A percentile compares a stretch with the other conserved stretches of the same genome.
Evolutionary conservation across 78 protist genomes (phyloP).

Genomic region (Cavenderia fasciculata): DNA sequence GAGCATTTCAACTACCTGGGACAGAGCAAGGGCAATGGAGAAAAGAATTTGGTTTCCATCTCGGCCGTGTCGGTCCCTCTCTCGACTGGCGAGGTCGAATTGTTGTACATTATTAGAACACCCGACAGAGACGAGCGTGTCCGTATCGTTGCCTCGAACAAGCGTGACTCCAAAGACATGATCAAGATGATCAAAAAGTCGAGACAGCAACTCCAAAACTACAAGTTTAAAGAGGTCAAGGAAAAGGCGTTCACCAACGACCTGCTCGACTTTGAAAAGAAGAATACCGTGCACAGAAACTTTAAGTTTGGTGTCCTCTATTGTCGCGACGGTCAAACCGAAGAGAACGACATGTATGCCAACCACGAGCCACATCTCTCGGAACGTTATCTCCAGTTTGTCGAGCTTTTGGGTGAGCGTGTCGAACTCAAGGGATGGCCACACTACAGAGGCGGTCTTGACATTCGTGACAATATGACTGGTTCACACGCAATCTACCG

Average conservation of each 20-base stretch:
- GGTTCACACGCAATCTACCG: constrained; percentile 70
- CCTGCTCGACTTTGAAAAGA: constrained; percentile 31
- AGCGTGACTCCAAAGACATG: constrained; percentile 56
- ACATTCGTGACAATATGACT: constrained; percentile 64
- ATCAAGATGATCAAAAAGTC: constrained; percentile 57
- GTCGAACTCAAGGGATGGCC: constrained; percentile 76
- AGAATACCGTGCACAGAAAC: constrained; percentile 34
- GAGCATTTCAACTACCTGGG: constrained; percentile 67
- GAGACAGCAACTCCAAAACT: constrained; percentile 33
- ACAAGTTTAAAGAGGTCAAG: constrained; percentile 39
- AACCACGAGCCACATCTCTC: constrained; percentile 46
- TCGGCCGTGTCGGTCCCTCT: neutral
- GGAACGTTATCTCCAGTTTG: constrained; percentile 50
- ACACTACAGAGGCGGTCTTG: constrained; percentile 84
- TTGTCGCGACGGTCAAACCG: constrained; percentile 49
- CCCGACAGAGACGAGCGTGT: constrained; percentile 48
- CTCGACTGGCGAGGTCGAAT: neutral
- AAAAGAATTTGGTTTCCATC: constrained; percentile 5
- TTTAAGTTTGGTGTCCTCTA: constrained; percentile 81
- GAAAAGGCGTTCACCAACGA: constrained; percentile 15
- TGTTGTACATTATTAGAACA: constrained; percentile 59
- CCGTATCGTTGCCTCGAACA: neutral
- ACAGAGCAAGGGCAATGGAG: constrained; percentile 21
- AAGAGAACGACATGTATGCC: constrained; percentile 63
- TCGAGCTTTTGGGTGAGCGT: constrained; percentile 59